Conservation (phyloP, 208 protist species). For the Vickermania spadyakhi region DNA sequence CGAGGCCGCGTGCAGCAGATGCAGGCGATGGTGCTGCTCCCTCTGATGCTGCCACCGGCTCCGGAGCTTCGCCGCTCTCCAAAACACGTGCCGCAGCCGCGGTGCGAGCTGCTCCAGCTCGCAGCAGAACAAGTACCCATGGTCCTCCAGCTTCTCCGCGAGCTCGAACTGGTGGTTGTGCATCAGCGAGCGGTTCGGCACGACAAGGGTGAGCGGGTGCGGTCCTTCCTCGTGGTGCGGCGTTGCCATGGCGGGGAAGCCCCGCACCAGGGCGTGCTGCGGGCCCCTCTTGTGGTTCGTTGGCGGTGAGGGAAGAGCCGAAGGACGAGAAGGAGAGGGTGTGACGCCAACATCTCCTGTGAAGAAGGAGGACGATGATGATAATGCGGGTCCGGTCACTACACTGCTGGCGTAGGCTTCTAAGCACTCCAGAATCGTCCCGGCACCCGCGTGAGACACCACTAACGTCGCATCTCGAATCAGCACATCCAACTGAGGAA, state of each 20-base stretch:
- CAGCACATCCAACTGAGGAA: conserved; percentile 32
- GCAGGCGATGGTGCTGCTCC: too few relatives aligned
- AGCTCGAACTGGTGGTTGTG: conserved; percentile 86
- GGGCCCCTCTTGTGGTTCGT: too few relatives aligned
- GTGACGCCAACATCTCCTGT: not conserved
- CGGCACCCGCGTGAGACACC: conserved; percentile 84
- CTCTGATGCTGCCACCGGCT: too few relatives aligned
- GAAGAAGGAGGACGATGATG: not conserved
- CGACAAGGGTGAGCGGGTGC: conserved; percentile 45
- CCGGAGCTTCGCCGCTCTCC: not conserved
- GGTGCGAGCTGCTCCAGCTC: conserved; percentile 24
- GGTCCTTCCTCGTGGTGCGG: too few relatives aligned
- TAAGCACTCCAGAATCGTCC: conserved; percentile 88
- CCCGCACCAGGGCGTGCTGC: not conserved
- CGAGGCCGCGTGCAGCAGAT: too few relatives aligned
- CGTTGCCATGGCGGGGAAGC: too few relatives aligned
- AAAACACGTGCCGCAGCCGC: conserved; percentile 10
- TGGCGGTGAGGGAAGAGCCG: too few relatives aligned
- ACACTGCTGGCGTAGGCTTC: conserved; percentile 15
- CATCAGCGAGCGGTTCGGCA: conserved; percentile 85
- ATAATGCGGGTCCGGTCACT: not conserved
- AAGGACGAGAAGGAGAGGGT: too few relatives aligned
- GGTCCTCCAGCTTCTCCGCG: conserved; percentile 34
- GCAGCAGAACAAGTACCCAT: conserved; percentile 57
- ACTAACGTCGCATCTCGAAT: conserved; percentile 51